A percentile compares a stretch with the other conserved stretches of the same genome.
Conservation (phyloP, 2,329 filamentous ascomycete genomes). For the Alternaria angustiovoidea region DNA sequence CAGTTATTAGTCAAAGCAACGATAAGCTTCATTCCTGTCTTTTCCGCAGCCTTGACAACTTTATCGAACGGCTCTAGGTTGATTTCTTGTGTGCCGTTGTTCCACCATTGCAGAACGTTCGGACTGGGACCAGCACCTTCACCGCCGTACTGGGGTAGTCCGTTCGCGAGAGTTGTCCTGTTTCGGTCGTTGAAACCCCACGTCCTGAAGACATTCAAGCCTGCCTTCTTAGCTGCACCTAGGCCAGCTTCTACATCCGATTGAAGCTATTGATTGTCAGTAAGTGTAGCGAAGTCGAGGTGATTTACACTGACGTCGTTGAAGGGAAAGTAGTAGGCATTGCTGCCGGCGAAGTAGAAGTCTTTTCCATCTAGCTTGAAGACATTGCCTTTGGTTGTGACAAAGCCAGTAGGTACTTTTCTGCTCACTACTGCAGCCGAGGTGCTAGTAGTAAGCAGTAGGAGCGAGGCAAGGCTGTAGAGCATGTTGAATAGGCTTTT, state of each 20-base stretch:
- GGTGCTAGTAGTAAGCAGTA: conserved; percentile 26
- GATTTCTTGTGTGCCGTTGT: conserved; percentile 55
- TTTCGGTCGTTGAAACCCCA: conserved; percentile 69
- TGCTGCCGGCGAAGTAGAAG: conserved; percentile 66
- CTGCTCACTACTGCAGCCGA: conserved; percentile 22
- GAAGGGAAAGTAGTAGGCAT: conserved; percentile 66
- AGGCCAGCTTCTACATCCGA: conserved; percentile 59
- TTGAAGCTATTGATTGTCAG: conserved; percentile 50
- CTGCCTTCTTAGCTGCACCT: conserved; percentile 57
- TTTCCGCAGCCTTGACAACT: conserved; percentile 60
- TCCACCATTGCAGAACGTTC: conserved; percentile 55
- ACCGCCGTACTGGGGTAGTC: conserved; percentile 62
- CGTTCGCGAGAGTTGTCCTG: conserved; percentile 53
- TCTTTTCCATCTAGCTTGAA: conserved; percentile 64
- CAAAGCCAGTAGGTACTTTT: conserved; percentile 52
- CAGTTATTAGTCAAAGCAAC: conserved; percentile 66
- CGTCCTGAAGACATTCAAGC: conserved; percentile 63
- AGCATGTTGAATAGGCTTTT: conserved; percentile 8
- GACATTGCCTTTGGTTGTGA: conserved; percentile 59
- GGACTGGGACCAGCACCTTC: conserved; percentile 58
- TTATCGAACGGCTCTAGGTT: conserved; percentile 59
- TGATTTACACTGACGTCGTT: conserved; percentile 52
- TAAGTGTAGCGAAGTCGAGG: not conserved
- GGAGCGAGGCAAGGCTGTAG: conserved; percentile 8
- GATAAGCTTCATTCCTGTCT: conserved; percentile 62